Conservation (phyloP, 176 grass and related monocot genomes). For the Cenchrus americanus region DNA sequence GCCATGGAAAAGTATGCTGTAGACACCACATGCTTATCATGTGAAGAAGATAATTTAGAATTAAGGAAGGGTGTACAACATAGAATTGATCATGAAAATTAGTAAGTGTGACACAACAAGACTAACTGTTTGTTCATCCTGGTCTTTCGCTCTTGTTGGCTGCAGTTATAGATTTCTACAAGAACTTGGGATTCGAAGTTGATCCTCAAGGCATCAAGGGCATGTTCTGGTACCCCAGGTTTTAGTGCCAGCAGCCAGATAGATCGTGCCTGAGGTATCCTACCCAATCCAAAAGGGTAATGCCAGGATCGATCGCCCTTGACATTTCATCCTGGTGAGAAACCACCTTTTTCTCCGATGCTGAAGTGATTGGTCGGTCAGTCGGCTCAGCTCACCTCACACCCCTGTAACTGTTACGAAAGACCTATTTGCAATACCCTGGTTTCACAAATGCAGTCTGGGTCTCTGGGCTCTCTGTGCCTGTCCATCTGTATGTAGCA, state of each 20-base stretch:
- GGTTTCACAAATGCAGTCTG: background rate
- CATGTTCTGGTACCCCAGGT: slow-evolving; percentile 95
- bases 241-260: slow-evolving; percentile 18
- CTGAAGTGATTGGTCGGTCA: background rate
- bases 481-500: slow-evolving; percentile 25
- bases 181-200: slow-evolving; percentile 93
- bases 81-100: background rate
- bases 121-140: background rate
- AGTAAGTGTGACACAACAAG: background rate
- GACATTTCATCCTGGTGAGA: background rate
- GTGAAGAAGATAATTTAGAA: background rate
- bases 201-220: slow-evolving; percentile 98
- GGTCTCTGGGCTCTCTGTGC: background rate
- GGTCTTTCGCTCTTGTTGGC: slow-evolving; percentile 1
- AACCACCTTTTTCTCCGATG: background rate
- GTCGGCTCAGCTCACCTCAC: background rate
- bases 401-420: background rate
- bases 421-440: background rate
- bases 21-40: background rate
- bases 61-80: background rate
- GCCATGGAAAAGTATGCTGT: background rate
- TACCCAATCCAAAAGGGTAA: background rate
- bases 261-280: background rate
- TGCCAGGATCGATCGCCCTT: background rate
- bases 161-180: slow-evolving; percentile 98